Conservation (phyloP, 129 eudicot genomes). For the Escallonia herrerae region DNA sequence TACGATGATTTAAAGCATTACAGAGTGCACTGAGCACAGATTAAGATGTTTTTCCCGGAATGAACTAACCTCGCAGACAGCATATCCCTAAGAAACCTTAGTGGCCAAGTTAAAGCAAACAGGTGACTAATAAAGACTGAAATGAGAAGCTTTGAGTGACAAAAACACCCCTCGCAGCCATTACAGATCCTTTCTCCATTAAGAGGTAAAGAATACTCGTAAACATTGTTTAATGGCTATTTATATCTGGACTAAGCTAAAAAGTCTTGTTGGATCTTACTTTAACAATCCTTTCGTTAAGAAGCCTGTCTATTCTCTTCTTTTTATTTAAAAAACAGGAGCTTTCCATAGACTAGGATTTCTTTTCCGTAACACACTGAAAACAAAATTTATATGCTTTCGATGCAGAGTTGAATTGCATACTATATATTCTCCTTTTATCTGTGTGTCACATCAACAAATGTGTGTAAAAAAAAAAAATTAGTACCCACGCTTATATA, state of each 20-base stretch:
- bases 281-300: slow-evolving; percentile 19
- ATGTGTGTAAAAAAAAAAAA: neutral
- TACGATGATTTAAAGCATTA: too few relatives aligned
- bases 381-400: slow-evolving; percentile 5
- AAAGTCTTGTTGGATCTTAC: neutral
- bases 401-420: slow-evolving; percentile 15
- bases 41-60: neutral
- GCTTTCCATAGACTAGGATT: neutral
- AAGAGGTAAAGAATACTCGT: slow-evolving; percentile 20
- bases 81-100: slow-evolving; percentile 15
- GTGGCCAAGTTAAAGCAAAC: slow-evolving; percentile 19
- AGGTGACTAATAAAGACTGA: neutral
- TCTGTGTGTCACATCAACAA: neutral
- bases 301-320: slow-evolving; percentile 1
- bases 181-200: slow-evolving; percentile 16
- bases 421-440: slow-evolving; percentile 5
- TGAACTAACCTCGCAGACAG: neutral
- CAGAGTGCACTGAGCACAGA: neutral
- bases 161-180: slow-evolving; percentile 8
- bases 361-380: slow-evolving; percentile 1
- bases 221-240: neutral
- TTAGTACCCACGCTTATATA: neutral
- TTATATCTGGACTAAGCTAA: neutral
- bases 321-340: neutral
- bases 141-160: slow-evolving; percentile 8